These are phyloP conservation scores for Corynascus novoguineensis DNA, from an alignment of 495 filamentous ascomycete genomes.

Conservation along the genomic window DNA sequence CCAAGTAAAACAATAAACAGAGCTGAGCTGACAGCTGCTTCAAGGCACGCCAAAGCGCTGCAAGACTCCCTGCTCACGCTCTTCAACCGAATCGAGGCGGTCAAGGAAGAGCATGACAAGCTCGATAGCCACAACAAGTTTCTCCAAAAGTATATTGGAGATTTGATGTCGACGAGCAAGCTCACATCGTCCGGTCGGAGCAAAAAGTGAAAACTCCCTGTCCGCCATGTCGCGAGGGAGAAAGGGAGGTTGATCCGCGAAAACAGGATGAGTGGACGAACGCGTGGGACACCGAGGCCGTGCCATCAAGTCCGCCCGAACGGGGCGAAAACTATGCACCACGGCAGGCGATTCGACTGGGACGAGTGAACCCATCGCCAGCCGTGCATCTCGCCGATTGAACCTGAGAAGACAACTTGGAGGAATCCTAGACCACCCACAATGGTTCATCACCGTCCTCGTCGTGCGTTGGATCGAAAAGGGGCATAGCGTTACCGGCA, in stretches of 20 bases:
- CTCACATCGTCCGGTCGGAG: conserved; percentile 57
- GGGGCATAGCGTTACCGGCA: background rate
- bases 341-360: background rate
- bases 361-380: background rate
- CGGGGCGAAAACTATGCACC: background rate
- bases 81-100: conserved; percentile 88
- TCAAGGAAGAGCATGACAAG: conserved; percentile 89
- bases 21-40: conserved; percentile 18
- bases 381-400: background rate
- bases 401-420: background rate
- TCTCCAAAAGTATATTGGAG: conserved; percentile 83
- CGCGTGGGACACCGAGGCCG: background rate
- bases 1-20: background rate
- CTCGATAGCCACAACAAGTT: conserved; percentile 92
- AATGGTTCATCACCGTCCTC: background rate
- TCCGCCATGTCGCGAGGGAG: background rate
- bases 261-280: background rate
- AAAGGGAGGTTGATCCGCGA: background rate
- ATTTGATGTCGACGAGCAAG: conserved; percentile 75
- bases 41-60: conserved; percentile 77
- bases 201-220: conserved; percentile 40
- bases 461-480: background rate
- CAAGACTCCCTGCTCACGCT: conserved; percentile 84
- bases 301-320: background rate
- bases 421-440: background rate